A percentile compares a stretch with the other conserved stretches of the same genome.
phyloP scores from a whole-genome alignment of 371 early-diverging fungal species.

The Mortierella sp. region DNA sequence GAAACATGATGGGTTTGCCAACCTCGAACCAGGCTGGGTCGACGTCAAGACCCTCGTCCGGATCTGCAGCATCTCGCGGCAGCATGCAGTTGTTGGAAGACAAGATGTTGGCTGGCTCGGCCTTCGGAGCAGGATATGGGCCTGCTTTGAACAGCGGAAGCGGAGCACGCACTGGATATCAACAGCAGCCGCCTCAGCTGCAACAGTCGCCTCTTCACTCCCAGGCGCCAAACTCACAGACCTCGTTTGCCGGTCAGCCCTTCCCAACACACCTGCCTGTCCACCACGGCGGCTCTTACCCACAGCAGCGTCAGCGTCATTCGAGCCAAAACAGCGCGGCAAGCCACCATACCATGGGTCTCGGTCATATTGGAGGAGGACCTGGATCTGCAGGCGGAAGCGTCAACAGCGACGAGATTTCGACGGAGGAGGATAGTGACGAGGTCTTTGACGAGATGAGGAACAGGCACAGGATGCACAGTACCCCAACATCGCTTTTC shows the following conservation, averaged over 20 bases:
- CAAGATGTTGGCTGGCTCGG: slow-evolving; percentile 33
- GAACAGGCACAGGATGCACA: slow-evolving; percentile 37
- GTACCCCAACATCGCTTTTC: slow-evolving; percentile 23
- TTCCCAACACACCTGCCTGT: slow-evolving; percentile 40
- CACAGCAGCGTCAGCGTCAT: slow-evolving; percentile 55
- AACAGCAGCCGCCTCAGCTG: slow-evolving; percentile 26
- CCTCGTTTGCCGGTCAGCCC: slow-evolving; percentile 21
- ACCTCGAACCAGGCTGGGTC: slow-evolving; percentile 26
- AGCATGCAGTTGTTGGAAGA: slow-evolving; percentile 46
- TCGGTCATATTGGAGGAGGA: slow-evolving; percentile 50
- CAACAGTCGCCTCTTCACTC: slow-evolving; percentile 18
- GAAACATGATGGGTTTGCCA: slow-evolving; percentile 24
- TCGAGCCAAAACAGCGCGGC: slow-evolving; percentile 57
- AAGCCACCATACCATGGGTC: slow-evolving; percentile 56
- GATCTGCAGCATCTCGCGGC: slow-evolving; percentile 22
- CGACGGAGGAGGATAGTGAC: slow-evolving; percentile 55
- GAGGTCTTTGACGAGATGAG: slow-evolving; percentile 56
- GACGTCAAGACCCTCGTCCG: slow-evolving; percentile 22
- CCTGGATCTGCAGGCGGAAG: slow-evolving; percentile 54
- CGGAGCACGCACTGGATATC: slow-evolving; percentile 16
- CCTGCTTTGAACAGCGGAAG: slow-evolving; percentile 47
- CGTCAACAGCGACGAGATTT: slow-evolving; percentile 52
- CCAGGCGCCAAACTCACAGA: slow-evolving; percentile 16
- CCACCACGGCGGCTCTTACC: slow-evolving; percentile 29
- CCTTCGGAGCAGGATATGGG: slow-evolving; percentile 55